Evolutionary conservation across 2,329 filamentous ascomycete genomes (phyloP).

Genomic region (Geoglossum cookeanum): DNA sequence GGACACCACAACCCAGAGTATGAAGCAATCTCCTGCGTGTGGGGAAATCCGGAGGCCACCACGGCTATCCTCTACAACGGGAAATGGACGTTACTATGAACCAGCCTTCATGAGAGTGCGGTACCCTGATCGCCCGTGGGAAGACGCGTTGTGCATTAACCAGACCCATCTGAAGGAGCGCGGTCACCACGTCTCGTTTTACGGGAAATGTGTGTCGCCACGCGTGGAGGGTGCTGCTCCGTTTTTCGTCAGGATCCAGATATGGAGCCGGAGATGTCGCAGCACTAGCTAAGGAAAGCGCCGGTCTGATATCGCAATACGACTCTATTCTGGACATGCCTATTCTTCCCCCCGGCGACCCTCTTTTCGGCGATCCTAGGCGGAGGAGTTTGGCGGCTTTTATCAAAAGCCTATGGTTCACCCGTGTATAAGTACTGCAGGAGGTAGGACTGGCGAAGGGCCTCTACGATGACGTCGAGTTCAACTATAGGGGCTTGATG

Average conservation of each 20-base stretch:
- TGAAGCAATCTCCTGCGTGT: not conserved
- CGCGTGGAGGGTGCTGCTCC: not conserved
- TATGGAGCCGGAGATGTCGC: too few species aligned
- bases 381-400: too few species aligned
- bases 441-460: too few species aligned
- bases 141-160: constrained; percentile 11
- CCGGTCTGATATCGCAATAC: too few species aligned
- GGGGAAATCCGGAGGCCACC: not conserved
- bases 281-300: too few species aligned
- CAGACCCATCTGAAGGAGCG: constrained; percentile 8
- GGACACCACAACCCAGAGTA: not conserved
- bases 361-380: too few species aligned
- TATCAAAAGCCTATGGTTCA: too few species aligned
- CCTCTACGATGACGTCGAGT: too few species aligned
- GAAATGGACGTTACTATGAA: not conserved
- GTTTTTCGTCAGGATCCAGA: not conserved
- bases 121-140: constrained; percentile 3
- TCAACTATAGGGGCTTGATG: too few species aligned
- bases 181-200: constrained; percentile 6
- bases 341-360: too few species aligned
- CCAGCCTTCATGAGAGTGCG: constrained; percentile 2
- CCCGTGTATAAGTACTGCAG: too few species aligned
- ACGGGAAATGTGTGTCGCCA: constrained; percentile 8
- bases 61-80: not conserved
- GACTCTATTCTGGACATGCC: too few species aligned